A percentile compares a stretch with the other conserved stretches of the same genome.
phyloP scores from a whole-genome alignment of 2,329 filamentous ascomycete species.

The Drechslerella dactyloides region DNA sequence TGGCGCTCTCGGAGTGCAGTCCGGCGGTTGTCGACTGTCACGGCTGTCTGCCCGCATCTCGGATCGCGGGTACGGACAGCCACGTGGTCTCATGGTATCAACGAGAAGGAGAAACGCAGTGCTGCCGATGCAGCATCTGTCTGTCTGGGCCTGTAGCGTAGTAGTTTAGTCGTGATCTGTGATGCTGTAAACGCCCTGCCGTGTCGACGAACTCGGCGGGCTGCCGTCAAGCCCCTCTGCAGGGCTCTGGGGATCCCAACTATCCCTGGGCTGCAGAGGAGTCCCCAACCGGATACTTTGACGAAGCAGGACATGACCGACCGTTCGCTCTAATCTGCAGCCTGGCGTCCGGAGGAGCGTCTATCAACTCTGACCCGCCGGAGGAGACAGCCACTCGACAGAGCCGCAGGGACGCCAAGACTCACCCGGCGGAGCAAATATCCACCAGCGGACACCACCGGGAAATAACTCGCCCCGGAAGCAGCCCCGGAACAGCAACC shows the following conservation, averaged over 20 bases:
- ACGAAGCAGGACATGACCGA: too few relatives aligned
- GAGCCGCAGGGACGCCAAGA: not conserved
- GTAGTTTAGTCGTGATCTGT: not conserved
- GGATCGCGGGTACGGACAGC: not conserved
- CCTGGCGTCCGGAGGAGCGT: not conserved
- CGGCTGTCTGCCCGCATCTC: too few relatives aligned
- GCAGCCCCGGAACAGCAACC: not conserved
- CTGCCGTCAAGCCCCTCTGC: not conserved
- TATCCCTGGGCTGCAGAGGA: not conserved
- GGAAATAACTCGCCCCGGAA: not conserved
- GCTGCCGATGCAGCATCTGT: not conserved
- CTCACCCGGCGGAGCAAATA: too few relatives aligned
- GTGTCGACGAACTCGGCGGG: not conserved
- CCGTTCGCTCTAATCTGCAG: not conserved
- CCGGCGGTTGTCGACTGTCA: too few relatives aligned
- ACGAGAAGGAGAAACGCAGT: not conserved
- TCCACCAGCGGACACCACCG: too few relatives aligned
- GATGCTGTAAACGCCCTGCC: not conserved
- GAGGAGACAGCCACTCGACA: not conserved
- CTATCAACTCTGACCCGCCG: not conserved
- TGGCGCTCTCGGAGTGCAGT: too few relatives aligned
- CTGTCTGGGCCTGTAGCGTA: not conserved
- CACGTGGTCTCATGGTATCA: not conserved
- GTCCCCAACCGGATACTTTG: not conserved
- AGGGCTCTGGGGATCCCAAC: not conserved